A percentile compares a stretch with the other conserved stretches of the same genome.
Conservation (phyloP, 495 filamentous ascomycete species). For the Patellaria atrata region DNA sequence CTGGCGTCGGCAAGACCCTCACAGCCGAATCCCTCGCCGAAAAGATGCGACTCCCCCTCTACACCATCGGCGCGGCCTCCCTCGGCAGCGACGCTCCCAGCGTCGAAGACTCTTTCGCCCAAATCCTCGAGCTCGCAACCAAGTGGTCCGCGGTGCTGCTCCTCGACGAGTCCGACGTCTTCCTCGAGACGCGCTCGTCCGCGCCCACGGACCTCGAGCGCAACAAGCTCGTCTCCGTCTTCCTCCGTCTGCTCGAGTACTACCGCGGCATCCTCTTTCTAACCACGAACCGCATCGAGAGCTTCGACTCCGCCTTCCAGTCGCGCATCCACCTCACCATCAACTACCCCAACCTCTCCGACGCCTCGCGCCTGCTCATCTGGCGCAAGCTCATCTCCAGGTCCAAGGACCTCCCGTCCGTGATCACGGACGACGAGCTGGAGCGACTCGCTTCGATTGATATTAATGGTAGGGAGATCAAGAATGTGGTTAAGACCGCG, state of each 20-base stretch:
- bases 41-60: conserved; percentile 22
- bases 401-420: conserved; percentile 7
- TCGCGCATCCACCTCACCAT: conserved; percentile 27
- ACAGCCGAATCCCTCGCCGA: conserved; percentile 27
- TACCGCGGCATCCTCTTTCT: conserved; percentile 38
- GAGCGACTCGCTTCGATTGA: conserved; percentile 27
- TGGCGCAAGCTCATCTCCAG: conserved; percentile 31
- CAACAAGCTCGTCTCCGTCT: conserved; percentile 29
- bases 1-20: conserved; percentile 27
- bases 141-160: conserved; percentile 33
- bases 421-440: conserved; percentile 29
- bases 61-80: conserved; percentile 22
- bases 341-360: conserved; percentile 22
- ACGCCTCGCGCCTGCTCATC: conserved; percentile 14
- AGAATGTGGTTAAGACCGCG: conserved; percentile 46
- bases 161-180: conserved; percentile 56
- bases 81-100: conserved; percentile 17
- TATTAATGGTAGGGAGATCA: conserved; percentile 49
- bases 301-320: conserved; percentile 25
- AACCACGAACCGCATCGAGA: conserved; percentile 25
- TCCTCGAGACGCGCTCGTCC: conserved; percentile 34
- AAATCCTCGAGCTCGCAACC: conserved; percentile 23
- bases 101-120: conserved; percentile 20
- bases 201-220: conserved; percentile 24
- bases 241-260: conserved; percentile 39